Evolutionary conservation across 495 filamentous ascomycete species (phyloP), one percentile per base, ranked within the genome.

Genomic region (Margaritispora aquatica): DNA sequence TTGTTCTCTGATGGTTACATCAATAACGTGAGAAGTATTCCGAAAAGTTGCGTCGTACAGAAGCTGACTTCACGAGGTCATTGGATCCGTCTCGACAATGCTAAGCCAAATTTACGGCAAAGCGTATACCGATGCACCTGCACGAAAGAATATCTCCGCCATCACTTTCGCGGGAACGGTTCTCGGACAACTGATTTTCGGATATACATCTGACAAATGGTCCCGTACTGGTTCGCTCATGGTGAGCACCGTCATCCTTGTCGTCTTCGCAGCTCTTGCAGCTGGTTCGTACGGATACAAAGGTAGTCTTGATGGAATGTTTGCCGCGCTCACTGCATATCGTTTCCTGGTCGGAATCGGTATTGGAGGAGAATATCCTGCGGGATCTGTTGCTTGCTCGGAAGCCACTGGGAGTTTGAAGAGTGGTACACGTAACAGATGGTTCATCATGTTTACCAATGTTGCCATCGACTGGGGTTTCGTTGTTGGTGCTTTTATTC

Each of bases 371-470:
- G 92, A 97, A 69, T 96, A 96, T 68, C 92, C 92, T 9, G 91
- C 92, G 8, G 92, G 92, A 4, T 88, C 84, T 54, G 92, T 96
- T 3, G 87, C 87, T 0, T 87, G 84, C 53, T 89, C 90, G 20
- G 92, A 97, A 72, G 87, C 86, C 26, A 90, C 86, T 0, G 89
- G 89, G 19, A 89, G 96, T 68, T 73, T 96, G 59, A 88, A 88
- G 69, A 68, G 69, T 9, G 92, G 92, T n/a, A 84, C 84, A 22
- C 75, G 92, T 15, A 93, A 96, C 66, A 80, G 85, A 21, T 96
- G 89, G 89, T 97, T 96, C 71, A 90, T 95, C 66, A 77, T 95
- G 63, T 96, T 95, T 71, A 97, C 92, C 47, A 96, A 96, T 73
- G 80, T 88, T 31, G 85, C 88, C 75, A 95, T 97, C 60, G 89